These are phyloP conservation scores for Talaromyces funiculosus DNA, from an alignment of 2,329 filamentous ascomycete genomes.

Conservation along the genomic window DNA sequence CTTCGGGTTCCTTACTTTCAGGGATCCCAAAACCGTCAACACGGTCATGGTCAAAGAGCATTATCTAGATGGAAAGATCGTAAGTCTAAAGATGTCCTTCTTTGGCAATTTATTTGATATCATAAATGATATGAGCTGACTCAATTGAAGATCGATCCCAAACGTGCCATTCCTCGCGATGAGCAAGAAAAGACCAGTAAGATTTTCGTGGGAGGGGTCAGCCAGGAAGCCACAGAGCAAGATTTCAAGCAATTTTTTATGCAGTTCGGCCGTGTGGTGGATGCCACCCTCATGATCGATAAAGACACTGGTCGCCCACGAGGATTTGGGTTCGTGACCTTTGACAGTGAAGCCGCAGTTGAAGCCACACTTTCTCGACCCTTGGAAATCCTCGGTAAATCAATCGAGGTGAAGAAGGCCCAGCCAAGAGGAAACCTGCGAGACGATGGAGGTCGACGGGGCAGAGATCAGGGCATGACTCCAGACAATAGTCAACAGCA, in stretches of 20 bases:
- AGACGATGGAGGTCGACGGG: conserved; percentile 57
- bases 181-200: conserved; percentile 98
- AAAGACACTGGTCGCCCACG: conserved; percentile 96
- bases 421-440: conserved; percentile 91
- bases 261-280: conserved; percentile 91
- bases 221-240: conserved; percentile 91
- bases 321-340: conserved; percentile 97
- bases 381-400: conserved; percentile 89
- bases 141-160: conserved; percentile 77
- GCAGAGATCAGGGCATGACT: conserved; percentile 35
- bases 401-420: conserved; percentile 96
- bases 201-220: conserved; percentile 97
- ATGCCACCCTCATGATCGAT: conserved; percentile 99
- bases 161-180: conserved; percentile 92
- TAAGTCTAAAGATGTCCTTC: conserved; percentile 46
- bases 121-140: conserved; percentile 21
- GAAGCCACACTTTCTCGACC: conserved; percentile 81
- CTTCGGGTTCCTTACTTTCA: conserved; percentile 97
- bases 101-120: not conserved
- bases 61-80: conserved; percentile 95
- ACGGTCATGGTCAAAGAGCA: conserved; percentile 99
- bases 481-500: conserved; percentile 40
- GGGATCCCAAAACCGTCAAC: conserved; percentile 95
- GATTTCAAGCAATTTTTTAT: conserved; percentile 97
- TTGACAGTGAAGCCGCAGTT: conserved; percentile 91